Conservation (phyloP, 1,139 yeast genomes). For the Lodderomyces beijingensis region DNA sequence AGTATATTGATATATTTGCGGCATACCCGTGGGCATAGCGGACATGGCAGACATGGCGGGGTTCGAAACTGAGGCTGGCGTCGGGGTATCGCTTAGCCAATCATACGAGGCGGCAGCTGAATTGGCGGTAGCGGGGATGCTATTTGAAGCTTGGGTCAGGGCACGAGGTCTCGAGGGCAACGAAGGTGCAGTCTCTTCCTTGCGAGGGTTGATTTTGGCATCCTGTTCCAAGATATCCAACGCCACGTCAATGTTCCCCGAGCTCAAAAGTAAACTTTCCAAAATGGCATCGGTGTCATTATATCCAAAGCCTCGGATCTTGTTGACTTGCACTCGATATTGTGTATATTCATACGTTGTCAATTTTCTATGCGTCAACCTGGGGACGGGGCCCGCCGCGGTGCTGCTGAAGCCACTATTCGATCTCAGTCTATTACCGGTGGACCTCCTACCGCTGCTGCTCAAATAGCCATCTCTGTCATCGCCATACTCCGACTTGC, state of each 20-base stretch:
- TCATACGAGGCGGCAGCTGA: conserved; percentile 16
- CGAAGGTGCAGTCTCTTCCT: conserved; percentile 38
- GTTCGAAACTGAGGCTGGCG: conserved; percentile 14
- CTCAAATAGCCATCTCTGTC: conserved; percentile 5
- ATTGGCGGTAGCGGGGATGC: conserved; percentile 11
- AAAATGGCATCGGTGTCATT: conserved; percentile 42
- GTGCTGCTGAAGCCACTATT: conserved; percentile 16
- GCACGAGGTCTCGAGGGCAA: conserved; percentile 44
- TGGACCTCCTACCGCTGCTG: background rate
- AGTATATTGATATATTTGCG: conserved; percentile 54
- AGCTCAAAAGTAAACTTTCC: conserved; percentile 46
- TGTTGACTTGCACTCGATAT: conserved; percentile 35
- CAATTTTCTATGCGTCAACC: conserved; percentile 38
- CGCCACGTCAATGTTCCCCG: conserved; percentile 48
- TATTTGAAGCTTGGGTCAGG: conserved; percentile 7
- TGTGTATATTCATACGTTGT: conserved; percentile 41
- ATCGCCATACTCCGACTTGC: conserved; percentile 13
- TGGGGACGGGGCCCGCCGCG: conserved; percentile 22
- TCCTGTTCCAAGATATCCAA: conserved; percentile 44
- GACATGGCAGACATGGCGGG: conserved; percentile 3
- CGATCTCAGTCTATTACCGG: conserved; percentile 21
- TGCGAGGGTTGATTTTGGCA: conserved; percentile 30
- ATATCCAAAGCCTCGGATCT: conserved; percentile 43
- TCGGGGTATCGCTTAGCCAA: conserved; percentile 20
- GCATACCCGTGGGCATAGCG: conserved; percentile 11